Evolutionary conservation across 2,329 filamentous ascomycete genomes (phyloP).

Genomic region (Sphaerulina populicola): DNA sequence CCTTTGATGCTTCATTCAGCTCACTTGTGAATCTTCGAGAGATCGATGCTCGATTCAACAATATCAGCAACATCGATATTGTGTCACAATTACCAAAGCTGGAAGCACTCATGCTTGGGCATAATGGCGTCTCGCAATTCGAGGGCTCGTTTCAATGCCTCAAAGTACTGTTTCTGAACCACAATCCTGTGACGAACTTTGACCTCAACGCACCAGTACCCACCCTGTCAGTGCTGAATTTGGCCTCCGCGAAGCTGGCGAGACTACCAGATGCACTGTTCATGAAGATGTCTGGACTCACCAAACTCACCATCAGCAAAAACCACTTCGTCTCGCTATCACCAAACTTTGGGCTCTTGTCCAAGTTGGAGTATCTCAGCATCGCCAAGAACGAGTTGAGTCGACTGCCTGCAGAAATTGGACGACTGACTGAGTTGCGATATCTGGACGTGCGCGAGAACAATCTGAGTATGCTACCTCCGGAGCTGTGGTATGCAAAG

Average conservation of each 20-base stretch:
- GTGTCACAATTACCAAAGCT: constrained; percentile 76
- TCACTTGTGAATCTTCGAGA: constrained; percentile 74
- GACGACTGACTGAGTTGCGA: constrained; percentile 73
- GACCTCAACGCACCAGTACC: constrained; percentile 69
- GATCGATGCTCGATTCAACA: constrained; percentile 90
- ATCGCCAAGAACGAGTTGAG: constrained; percentile 86
- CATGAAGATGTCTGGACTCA: constrained; percentile 75
- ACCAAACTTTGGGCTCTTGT: constrained; percentile 71
- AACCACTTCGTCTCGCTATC: constrained; percentile 94
- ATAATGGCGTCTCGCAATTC: constrained; percentile 87
- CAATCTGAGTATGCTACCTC: constrained; percentile 78
- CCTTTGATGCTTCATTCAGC: constrained; percentile 61
- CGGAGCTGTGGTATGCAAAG: constrained; percentile 92
- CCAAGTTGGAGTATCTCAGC: constrained; percentile 80
- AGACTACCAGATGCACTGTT: constrained; percentile 82
- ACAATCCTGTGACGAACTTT: constrained; percentile 91
- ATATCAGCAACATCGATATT: constrained; percentile 77
- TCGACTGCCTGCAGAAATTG: constrained; percentile 77
- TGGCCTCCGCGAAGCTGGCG: constrained; percentile 84
- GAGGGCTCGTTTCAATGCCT: constrained; percentile 80
- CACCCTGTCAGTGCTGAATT: constrained; percentile 74
- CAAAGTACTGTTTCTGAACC: constrained; percentile 78
- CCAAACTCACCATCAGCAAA: constrained; percentile 81
- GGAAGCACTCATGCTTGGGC: constrained; percentile 80
- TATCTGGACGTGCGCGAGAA: constrained; percentile 87